Conservation (phyloP, 805 yeast genomes). For the Candida bentonensis region DNA sequence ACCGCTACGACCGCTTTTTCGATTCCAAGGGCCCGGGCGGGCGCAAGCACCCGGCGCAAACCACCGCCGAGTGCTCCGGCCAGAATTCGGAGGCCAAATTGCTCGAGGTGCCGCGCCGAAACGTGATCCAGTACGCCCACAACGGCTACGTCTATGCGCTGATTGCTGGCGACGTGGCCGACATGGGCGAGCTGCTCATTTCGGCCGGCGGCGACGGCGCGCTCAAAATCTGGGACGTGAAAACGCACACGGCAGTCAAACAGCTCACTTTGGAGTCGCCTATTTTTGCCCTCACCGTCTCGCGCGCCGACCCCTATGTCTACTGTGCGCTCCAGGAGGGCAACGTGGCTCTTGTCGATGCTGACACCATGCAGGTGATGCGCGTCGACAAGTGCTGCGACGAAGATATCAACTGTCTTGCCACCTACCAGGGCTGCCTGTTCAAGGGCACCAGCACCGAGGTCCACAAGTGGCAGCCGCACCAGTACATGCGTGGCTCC, state of each 20-base stretch:
- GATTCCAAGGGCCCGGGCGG: slow-evolving; percentile 86
- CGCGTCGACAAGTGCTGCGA: slow-evolving; percentile 24
- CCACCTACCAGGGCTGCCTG: slow-evolving; percentile 40
- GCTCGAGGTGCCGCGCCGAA: slow-evolving; percentile 45
- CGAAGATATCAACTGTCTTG: slow-evolving; percentile 47
- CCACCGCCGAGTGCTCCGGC: neutral
- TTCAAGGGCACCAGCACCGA: slow-evolving; percentile 47
- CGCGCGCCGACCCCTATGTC: slow-evolving; percentile 39
- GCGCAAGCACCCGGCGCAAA: slow-evolving; percentile 11
- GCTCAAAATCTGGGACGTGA: slow-evolving; percentile 64
- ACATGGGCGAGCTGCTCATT: slow-evolving; percentile 28
- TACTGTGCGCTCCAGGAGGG: slow-evolving; percentile 77
- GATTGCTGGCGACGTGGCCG: slow-evolving; percentile 21
- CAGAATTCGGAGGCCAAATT: slow-evolving; percentile 7
- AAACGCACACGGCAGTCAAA: slow-evolving; percentile 9
- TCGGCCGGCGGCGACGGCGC: slow-evolving; percentile 88
- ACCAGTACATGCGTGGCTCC: slow-evolving; percentile 28
- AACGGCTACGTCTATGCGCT: slow-evolving; percentile 78
- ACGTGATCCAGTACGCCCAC: slow-evolving; percentile 73
- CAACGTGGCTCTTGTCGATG: slow-evolving; percentile 69
- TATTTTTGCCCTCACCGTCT: slow-evolving; percentile 52
- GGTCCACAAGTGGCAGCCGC: slow-evolving; percentile 38
- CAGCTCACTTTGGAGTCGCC: slow-evolving; percentile 38
- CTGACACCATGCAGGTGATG: slow-evolving; percentile 62
- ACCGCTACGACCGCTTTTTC: slow-evolving; percentile 69